Percentiles rank a stretch among this genome's conserved stretches.
Conservation (phyloP, 208 protist species). For the Paratrypanosoma confusum region DNA sequence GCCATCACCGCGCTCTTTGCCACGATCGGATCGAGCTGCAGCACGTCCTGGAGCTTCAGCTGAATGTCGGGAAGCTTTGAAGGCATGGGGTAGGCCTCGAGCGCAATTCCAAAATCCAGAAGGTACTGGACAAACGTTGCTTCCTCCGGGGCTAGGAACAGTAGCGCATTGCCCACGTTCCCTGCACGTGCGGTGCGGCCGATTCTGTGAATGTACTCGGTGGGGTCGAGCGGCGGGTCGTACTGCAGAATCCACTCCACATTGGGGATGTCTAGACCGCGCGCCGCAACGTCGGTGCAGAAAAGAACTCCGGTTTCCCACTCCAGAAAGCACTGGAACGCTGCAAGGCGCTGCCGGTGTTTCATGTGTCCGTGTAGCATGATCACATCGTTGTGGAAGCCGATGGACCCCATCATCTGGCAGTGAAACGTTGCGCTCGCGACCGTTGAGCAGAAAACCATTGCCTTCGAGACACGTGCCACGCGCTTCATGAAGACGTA, state of each 20-base stretch:
- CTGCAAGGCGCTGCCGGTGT: conserved; percentile 88
- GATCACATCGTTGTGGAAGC: conserved; percentile 94
- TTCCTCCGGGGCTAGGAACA: conserved; percentile 91
- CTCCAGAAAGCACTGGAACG: conserved; percentile 84
- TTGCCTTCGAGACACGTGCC: conserved; percentile 91
- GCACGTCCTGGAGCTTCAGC: conserved; percentile 78
- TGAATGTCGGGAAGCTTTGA: conserved; percentile 62
- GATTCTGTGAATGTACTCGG: conserved; percentile 95
- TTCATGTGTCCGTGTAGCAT: conserved; percentile 94
- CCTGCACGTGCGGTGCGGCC: conserved; percentile 94
- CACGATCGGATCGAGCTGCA: conserved; percentile 78
- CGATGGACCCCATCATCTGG: conserved; percentile 98
- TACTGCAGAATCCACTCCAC: conserved; percentile 98
- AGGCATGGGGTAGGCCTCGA: conserved; percentile 68
- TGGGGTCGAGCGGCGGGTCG: conserved; percentile 92
- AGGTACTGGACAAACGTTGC: conserved; percentile 83
- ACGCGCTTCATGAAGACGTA: conserved; percentile 97
- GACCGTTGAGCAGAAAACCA: conserved; percentile 97
- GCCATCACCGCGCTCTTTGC: conserved; percentile 86
- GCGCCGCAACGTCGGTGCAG: conserved; percentile 91
- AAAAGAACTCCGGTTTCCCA: conserved; percentile 87
- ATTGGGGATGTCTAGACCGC: conserved; percentile 92
- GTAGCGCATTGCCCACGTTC: conserved; percentile 79
- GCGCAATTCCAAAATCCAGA: conserved; percentile 54
- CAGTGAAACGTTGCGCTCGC: conserved; percentile 96